Conservation (phyloP, 1,139 yeast species). For the Candida sp. region DNA sequence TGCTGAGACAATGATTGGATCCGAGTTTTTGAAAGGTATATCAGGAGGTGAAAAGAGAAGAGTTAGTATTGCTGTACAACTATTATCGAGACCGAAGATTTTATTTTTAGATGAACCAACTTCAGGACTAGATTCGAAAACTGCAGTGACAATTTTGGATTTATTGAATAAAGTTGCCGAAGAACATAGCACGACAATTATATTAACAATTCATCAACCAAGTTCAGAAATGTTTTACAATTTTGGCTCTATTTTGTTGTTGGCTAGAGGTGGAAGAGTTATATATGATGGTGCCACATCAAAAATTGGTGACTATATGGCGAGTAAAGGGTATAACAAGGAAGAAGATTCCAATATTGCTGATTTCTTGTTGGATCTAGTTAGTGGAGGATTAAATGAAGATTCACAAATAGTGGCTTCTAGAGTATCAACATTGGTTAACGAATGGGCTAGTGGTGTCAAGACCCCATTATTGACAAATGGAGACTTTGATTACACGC, state of each 20-base stretch:
- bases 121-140: conserved; percentile 61
- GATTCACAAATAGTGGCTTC: conserved; percentile 22
- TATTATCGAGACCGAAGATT: conserved; percentile 68
- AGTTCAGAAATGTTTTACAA: conserved; percentile 57
- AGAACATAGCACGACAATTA: conserved; percentile 62
- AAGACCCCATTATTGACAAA: conserved; percentile 2
- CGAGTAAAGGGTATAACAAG: conserved; percentile 44
- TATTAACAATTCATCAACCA: conserved; percentile 86
- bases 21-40: conserved; percentile 69
- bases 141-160: conserved; percentile 66
- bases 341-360: conserved; percentile 68
- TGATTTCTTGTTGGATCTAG: conserved; percentile 68
- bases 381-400: conserved; percentile 45
- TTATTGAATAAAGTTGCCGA: conserved; percentile 56
- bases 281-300: conserved; percentile 55
- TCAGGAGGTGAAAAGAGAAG: conserved; percentile 88
- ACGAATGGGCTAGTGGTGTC: conserved; percentile 28
- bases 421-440: conserved; percentile 33
- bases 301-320: conserved; percentile 43
- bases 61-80: conserved; percentile 77
- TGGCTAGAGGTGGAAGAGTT: conserved; percentile 72
- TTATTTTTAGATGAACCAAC: conserved; percentile 85
- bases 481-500: conserved; percentile 14
- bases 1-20: conserved; percentile 74
- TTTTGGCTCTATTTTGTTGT: conserved; percentile 65